These are phyloP conservation scores for Neoboletus brunneissimus DNA, from an alignment of 768 basidiomycete genomes.

Conservation along the genomic window DNA sequence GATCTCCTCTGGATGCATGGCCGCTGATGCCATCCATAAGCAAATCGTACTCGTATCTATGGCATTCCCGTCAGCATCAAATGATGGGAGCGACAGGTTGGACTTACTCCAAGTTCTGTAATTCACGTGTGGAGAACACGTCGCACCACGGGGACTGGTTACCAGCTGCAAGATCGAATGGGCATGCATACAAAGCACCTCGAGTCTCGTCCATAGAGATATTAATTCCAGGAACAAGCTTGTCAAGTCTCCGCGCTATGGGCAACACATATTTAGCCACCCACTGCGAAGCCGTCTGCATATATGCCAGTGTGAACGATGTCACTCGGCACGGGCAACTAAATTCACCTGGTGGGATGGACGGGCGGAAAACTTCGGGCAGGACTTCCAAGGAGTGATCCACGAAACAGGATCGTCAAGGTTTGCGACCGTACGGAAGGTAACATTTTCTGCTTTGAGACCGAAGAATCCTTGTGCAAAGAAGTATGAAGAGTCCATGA, in stretches of 20 bases:
- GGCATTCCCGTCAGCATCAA: neutral
- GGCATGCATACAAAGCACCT: slow-evolving; percentile 42
- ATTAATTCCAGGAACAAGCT: slow-evolving; percentile 32
- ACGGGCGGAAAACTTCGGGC: slow-evolving; percentile 21
- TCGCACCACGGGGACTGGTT: slow-evolving; percentile 41
- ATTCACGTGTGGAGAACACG: slow-evolving; percentile 35
- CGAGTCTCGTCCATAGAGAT: slow-evolving; percentile 35
- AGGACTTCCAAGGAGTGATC: slow-evolving; percentile 42
- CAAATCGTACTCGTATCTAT: slow-evolving; percentile 40
- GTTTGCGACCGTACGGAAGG: slow-evolving; percentile 33
- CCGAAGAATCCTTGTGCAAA: slow-evolving; percentile 42
- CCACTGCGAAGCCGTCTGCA: slow-evolving; percentile 30
- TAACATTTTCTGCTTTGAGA: slow-evolving; percentile 24
- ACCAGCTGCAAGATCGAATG: slow-evolving; percentile 39
- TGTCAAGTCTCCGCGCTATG: slow-evolving; percentile 36
- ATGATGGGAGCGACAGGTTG: neutral
- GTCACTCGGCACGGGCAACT: neutral
- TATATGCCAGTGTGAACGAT: neutral
- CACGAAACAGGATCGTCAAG: slow-evolving; percentile 37
- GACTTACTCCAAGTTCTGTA: slow-evolving; percentile 37
- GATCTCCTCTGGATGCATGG: slow-evolving; percentile 29
- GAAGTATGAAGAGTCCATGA: slow-evolving; percentile 42
- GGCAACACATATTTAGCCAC: slow-evolving; percentile 33
- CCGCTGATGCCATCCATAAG: slow-evolving; percentile 39
- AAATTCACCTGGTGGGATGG: slow-evolving; percentile 5